Evolutionary conservation across 495 filamentous ascomycete species (phyloP).

Genomic region (Penicillium nucicola): DNA sequence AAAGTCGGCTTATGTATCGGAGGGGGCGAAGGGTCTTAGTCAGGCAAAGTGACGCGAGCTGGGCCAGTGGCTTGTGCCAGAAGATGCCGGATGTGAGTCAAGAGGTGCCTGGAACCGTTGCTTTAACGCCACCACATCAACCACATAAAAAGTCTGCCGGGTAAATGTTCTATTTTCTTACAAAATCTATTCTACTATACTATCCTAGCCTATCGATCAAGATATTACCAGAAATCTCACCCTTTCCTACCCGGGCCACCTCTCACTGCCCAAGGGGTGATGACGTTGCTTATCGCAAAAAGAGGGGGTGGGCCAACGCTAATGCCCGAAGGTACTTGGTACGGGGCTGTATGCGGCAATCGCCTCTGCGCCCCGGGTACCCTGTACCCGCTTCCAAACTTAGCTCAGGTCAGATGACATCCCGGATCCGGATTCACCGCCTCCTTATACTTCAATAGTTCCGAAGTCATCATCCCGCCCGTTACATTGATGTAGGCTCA

Average conservation of each 20-base stretch:
- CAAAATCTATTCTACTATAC: not conserved
- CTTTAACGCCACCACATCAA: constrained; percentile 23
- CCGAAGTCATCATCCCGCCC: too few relatives aligned
- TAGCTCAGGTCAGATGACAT: not conserved
- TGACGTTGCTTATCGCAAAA: constrained; percentile 34
- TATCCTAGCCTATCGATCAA: too few relatives aligned
- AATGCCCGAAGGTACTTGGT: constrained; percentile 8
- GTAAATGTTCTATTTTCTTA: not conserved
- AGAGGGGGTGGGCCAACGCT: constrained; percentile 27
- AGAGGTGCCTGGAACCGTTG: constrained; percentile 15
- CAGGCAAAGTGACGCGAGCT: constrained; percentile 22
- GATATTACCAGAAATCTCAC: too few relatives aligned
- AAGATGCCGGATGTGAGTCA: constrained; percentile 27
- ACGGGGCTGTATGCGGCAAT: constrained; percentile 5
- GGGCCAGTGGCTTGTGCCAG: constrained; percentile 18
- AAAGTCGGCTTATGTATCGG: constrained; percentile 26
- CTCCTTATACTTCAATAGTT: not conserved
- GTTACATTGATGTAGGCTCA: not conserved
- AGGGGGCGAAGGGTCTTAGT: constrained; percentile 41
- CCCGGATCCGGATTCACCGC: constrained; percentile 3
- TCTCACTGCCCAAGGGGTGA: constrained; percentile 1
- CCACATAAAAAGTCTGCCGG: not conserved
- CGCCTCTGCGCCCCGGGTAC: constrained; percentile 2
- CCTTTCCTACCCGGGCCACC: too few relatives aligned
- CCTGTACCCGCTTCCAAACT: constrained; percentile 7